Conservation (phyloP, 148 eudicot genomes). For the Heliamphora exappendiculata region DNA sequence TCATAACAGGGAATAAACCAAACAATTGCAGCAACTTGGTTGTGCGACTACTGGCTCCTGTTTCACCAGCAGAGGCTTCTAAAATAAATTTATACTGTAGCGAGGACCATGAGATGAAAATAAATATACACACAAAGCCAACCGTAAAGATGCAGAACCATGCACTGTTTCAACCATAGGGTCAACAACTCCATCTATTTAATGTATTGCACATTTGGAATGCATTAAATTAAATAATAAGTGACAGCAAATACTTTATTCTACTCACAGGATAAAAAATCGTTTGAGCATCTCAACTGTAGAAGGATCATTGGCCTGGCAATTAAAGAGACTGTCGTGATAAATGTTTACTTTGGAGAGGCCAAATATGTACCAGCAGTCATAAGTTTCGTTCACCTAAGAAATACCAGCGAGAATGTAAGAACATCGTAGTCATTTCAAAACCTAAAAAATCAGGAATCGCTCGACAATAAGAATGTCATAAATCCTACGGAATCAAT, state of each 20-base stretch:
- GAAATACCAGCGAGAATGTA: conserved; percentile 11
- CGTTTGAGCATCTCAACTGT: conserved; percentile 73
- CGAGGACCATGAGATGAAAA: background rate
- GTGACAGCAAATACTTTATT: conserved; percentile 1
- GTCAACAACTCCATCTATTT: no score
- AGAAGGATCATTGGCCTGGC: conserved; percentile 75
- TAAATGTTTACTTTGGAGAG: conserved; percentile 68
- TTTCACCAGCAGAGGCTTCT: conserved; percentile 3
- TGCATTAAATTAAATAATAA: background rate
- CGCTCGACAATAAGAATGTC: background rate
- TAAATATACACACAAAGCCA: background rate
- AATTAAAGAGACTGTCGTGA: conserved; percentile 58
- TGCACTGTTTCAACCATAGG: no score
- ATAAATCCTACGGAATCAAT: background rate
- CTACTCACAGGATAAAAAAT: conserved; percentile 71
- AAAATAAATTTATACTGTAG: background rate
- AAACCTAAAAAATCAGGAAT: background rate
- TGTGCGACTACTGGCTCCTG: background rate
- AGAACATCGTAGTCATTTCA: background rate
- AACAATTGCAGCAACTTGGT: background rate
- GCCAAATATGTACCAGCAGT: conserved; percentile 91
- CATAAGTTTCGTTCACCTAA: conserved; percentile 91
- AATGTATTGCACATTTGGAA: no score
- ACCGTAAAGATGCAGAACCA: background rate
- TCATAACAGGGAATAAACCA: background rate